Percentiles rank a stretch among this genome's conserved stretches.
Conservation (phyloP, 148 eudicot genomes). For the Spergularia bocconei region DNA sequence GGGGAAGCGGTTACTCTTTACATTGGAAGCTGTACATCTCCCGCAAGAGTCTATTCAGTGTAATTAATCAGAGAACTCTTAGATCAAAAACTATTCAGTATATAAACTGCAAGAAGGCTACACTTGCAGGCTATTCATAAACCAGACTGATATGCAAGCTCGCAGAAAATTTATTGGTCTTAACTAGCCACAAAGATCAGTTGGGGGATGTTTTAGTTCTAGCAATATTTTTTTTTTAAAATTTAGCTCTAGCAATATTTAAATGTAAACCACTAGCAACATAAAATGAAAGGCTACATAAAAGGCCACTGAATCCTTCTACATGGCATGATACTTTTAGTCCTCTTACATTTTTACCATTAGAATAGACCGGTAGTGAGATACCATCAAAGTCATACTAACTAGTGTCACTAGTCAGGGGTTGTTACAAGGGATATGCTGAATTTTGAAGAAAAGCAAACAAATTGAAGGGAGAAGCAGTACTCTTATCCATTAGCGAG, state of each 20-base stretch:
- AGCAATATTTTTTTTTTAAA: background rate
- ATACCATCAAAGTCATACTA: background rate
- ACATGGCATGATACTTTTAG: background rate
- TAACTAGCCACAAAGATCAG: too few relatives aligned
- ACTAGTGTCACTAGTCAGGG: background rate
- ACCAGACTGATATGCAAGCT: too few relatives aligned
- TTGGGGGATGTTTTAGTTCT: background rate
- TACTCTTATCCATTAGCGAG: constrained; percentile 24
- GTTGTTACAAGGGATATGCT: background rate
- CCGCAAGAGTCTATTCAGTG: too few relatives aligned
- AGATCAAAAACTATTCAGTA: too few relatives aligned
- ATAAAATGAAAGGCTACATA: background rate
- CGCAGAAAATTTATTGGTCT: too few relatives aligned
- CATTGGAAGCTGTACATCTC: too few relatives aligned
- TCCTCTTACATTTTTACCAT: background rate
- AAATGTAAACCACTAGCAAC: background rate
- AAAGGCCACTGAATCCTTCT: background rate
- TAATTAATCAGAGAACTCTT: too few relatives aligned
- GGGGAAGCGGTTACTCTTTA: too few relatives aligned
- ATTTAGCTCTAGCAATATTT: background rate
- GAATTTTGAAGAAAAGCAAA: background rate
- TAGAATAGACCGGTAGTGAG: background rate
- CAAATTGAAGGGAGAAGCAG: background rate
- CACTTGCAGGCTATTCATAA: too few relatives aligned
- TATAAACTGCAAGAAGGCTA: too few relatives aligned